A percentile compares a stretch with the other conserved stretches of the same genome.
Evolutionary conservation across 1,139 yeast genomes (phyloP).

Genomic region (Kazachstania sp.): DNA sequence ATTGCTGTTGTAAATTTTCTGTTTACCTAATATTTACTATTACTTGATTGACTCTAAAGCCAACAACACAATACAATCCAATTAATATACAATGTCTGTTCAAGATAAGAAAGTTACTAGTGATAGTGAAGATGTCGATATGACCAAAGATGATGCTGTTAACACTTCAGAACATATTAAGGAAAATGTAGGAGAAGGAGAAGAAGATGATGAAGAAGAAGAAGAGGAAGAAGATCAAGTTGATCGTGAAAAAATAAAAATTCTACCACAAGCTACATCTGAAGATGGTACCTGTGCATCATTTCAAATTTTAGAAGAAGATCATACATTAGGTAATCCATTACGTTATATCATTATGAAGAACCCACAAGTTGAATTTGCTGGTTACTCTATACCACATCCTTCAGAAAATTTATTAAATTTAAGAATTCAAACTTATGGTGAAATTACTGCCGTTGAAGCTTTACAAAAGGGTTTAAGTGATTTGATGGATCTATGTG

Average conservation of each 20-base stretch:
- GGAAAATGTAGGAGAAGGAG: slow-evolving; percentile 1
- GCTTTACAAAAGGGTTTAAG: slow-evolving; percentile 89
- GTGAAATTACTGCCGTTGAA: slow-evolving; percentile 77
- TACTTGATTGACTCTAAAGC: no score
- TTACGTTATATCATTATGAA: slow-evolving; percentile 91
- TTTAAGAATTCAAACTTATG: slow-evolving; percentile 90
- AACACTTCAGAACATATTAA: slow-evolving; percentile 1
- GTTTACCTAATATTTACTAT: no score
- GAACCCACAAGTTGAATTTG: slow-evolving; percentile 94
- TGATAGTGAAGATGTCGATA: slow-evolving; percentile 11
- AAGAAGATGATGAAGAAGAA: slow-evolving; percentile 7
- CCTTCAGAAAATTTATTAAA: slow-evolving; percentile 90
- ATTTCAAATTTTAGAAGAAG: slow-evolving; percentile 86
- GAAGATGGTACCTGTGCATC: slow-evolving; percentile 95
- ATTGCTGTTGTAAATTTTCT: no score
- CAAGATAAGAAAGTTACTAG: background rate
- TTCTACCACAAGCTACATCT: slow-evolving; percentile 75
- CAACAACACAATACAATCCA: background rate
- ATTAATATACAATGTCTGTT: slow-evolving; percentile 3
- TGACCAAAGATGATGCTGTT: slow-evolving; percentile 7
- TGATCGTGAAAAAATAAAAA: slow-evolving; percentile 35
- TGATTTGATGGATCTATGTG: slow-evolving; percentile 75
- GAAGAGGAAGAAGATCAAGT: slow-evolving; percentile 32
- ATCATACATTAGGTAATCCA: slow-evolving; percentile 92
- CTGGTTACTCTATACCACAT: slow-evolving; percentile 98